phyloP scores from a whole-genome alignment of 2,329 filamentous ascomycete genomes.

The Apiospora arundinis region DNA sequence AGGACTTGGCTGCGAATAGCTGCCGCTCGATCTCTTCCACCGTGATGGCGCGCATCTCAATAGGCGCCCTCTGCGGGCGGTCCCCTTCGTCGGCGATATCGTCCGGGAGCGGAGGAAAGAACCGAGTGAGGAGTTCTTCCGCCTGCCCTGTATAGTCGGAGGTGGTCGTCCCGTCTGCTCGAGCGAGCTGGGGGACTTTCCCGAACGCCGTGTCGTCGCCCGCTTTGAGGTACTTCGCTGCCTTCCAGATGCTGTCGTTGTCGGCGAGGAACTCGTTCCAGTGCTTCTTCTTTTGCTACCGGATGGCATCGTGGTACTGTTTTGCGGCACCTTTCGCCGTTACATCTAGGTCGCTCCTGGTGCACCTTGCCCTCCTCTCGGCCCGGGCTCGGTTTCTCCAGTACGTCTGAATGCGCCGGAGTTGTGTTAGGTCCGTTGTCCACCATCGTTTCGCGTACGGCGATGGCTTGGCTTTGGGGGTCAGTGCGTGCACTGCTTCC shows the following conservation, averaged over 20 bases:
- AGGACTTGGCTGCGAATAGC: slow-evolving; percentile 25
- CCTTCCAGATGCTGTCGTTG: no score
- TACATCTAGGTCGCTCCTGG: slow-evolving; percentile 30
- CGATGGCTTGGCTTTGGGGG: slow-evolving; percentile 34
- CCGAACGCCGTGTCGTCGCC: no score
- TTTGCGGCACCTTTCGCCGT: slow-evolving; percentile 32
- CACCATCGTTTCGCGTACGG: no score
- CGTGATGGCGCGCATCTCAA: slow-evolving; percentile 28
- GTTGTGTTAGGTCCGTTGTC: no score
- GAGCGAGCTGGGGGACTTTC: no score
- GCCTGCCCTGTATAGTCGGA: slow-evolving; percentile 28
- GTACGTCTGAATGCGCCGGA: no score
- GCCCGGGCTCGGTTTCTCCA: slow-evolving; percentile 35
- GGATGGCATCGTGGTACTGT: slow-evolving; percentile 36
- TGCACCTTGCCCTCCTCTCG: slow-evolving; percentile 23
- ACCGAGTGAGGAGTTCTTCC: slow-evolving; percentile 28
- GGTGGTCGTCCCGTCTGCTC: no score
- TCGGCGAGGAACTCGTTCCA: no score
- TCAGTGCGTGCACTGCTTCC: slow-evolving; percentile 28
- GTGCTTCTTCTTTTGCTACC: no score
- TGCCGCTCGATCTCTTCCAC: slow-evolving; percentile 32
- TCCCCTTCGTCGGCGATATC: slow-evolving; percentile 31
- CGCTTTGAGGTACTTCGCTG: no score
- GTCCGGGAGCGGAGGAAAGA: slow-evolving; percentile 27
- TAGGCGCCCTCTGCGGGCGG: neutral